Percentiles rank a stretch among this genome's conserved stretches.
These are phyloP conservation scores for Leccinum longicurvipes DNA, from an alignment of 768 basidiomycete genomes.

Conservation along the genomic window DNA sequence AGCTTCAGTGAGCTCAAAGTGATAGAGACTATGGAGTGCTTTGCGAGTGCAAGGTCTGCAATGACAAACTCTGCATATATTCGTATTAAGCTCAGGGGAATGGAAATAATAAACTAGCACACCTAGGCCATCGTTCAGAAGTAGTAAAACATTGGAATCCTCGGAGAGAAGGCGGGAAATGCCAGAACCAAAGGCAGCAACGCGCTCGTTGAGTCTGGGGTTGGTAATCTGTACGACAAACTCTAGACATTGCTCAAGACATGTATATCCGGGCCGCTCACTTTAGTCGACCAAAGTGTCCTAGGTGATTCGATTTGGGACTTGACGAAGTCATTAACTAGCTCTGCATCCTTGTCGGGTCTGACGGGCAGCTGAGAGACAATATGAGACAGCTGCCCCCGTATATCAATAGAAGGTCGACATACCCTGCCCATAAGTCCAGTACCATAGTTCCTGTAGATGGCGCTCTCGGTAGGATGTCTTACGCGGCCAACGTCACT, in stretches of 20 bases:
- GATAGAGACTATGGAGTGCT: constrained; percentile 63
- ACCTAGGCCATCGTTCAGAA: constrained; percentile 81
- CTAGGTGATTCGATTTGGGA: constrained; percentile 63
- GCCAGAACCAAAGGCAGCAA: constrained; percentile 71
- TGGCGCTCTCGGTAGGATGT: constrained; percentile 76
- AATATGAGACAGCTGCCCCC: not conserved
- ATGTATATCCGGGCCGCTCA: constrained; percentile 28
- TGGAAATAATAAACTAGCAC: constrained; percentile 12
- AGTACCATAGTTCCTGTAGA: constrained; percentile 89
- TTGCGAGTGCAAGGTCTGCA: constrained; percentile 73
- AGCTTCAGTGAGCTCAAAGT: constrained; percentile 60
- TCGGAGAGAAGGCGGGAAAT: constrained; percentile 54
- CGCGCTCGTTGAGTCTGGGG: constrained; percentile 61
- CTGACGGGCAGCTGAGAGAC: constrained; percentile 61
- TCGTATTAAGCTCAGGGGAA: not conserved
- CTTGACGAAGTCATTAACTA: constrained; percentile 64
- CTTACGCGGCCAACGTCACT: constrained; percentile 84
- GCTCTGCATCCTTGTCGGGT: constrained; percentile 68
- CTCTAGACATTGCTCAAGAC: not conserved
- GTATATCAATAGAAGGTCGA: constrained; percentile 14
- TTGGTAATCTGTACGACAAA: constrained; percentile 64
- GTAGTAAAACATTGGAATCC: constrained; percentile 66
- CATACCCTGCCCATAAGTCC: constrained; percentile 77
- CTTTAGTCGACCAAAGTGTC: constrained; percentile 79
- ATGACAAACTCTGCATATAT: constrained; percentile 64